Evolutionary conservation across 75 land plant genomes (phyloP).

Genomic region (Selaginella tamariscina): DNA sequence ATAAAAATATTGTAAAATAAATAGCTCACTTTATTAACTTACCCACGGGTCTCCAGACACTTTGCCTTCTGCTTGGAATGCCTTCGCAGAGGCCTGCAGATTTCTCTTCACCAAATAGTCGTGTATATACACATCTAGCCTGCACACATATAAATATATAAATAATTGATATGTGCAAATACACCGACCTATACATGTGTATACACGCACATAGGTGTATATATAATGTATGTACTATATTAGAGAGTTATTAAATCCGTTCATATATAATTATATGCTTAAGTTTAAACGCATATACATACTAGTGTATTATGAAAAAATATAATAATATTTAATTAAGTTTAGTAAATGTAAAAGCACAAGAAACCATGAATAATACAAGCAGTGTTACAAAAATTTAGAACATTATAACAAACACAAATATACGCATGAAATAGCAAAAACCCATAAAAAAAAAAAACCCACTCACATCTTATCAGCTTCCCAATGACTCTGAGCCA

Average conservation of each 20-base stretch:
- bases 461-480: conserved; percentile 69
- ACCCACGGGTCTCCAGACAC: conserved; percentile 81
- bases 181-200: background rate
- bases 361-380: too few species aligned
- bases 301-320: too few species aligned
- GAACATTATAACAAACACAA: background rate
- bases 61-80: conserved; percentile 77
- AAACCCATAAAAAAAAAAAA: background rate
- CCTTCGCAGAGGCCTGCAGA: conserved; percentile 67
- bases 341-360: too few species aligned
- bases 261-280: too few species aligned
- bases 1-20: too few species aligned
- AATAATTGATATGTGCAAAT: background rate
- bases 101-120: conserved; percentile 84
- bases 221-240: too few species aligned
- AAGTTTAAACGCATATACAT: too few species aligned
- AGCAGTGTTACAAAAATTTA: too few species aligned
- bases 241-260: too few species aligned
- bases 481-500: conserved; percentile 88
- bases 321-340: too few species aligned
- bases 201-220: too few species aligned
- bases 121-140: conserved; percentile 90
- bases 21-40: conserved; percentile 16
- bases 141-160: conserved; percentile 17
- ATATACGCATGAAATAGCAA: background rate